Conservation (phyloP, 2,329 filamentous ascomycete species). For the Mycosphaerella arachidis region DNA sequence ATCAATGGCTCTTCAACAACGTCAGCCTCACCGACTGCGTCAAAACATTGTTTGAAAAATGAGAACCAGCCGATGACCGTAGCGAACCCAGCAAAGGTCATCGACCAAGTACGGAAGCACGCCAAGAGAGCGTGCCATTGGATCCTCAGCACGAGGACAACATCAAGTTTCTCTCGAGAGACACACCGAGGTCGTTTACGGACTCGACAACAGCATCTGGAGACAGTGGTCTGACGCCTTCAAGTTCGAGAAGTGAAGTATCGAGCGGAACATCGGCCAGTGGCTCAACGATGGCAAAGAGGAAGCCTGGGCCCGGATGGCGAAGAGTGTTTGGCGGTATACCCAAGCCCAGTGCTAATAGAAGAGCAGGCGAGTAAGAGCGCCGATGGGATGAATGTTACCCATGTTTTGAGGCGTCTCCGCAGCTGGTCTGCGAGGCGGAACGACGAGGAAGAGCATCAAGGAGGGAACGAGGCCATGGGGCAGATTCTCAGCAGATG, state of each 20-base stretch:
- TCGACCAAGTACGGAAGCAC: conserved; percentile 2
- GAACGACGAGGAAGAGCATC: background rate
- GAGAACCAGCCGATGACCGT: conserved; percentile 9
- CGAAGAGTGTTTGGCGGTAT: background rate
- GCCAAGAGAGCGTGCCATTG: background rate
- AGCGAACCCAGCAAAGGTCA: conserved; percentile 3
- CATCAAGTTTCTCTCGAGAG: conserved; percentile 3
- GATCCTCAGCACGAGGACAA: background rate
- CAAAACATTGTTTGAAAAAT: conserved; percentile 26
- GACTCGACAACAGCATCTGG: conserved; percentile 6
- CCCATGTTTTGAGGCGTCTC: background rate
- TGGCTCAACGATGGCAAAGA: background rate
- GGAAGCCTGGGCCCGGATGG: background rate
- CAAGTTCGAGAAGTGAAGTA: background rate
- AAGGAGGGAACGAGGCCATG: background rate
- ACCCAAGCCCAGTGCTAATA: background rate
- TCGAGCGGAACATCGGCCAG: background rate
- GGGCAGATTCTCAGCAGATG: background rate
- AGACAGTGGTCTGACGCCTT: background rate
- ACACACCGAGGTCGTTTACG: conserved; percentile 1
- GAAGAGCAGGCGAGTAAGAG: background rate
- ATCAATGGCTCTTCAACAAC: conserved; percentile 50
- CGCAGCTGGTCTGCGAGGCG: background rate
- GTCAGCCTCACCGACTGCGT: conserved; percentile 46
- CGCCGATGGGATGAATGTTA: background rate